Evolutionary conservation across 805 yeast genomes (phyloP).

Genomic region (Saturnispora dispora): DNA sequence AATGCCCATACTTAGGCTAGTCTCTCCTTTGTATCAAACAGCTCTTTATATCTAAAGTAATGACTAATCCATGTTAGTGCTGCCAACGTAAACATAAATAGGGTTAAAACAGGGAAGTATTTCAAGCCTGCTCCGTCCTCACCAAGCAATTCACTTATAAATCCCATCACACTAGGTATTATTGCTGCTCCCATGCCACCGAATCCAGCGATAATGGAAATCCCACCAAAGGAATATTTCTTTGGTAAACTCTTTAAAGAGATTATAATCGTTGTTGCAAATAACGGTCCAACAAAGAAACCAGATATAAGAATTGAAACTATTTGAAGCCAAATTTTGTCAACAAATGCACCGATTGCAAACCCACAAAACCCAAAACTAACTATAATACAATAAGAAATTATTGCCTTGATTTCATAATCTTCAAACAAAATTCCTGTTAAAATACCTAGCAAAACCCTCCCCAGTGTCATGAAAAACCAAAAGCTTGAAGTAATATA

Average conservation of each 20-base stretch:
- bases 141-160: slow-evolving; percentile 26
- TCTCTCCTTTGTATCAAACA: slow-evolving; percentile 14
- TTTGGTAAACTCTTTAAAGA: slow-evolving; percentile 55
- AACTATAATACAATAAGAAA: slow-evolving; percentile 29
- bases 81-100: slow-evolving; percentile 19
- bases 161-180: slow-evolving; percentile 58
- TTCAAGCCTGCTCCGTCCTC: slow-evolving; percentile 24
- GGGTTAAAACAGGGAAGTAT: slow-evolving; percentile 24
- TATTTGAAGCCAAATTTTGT: slow-evolving; percentile 23
- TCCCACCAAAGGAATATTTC: slow-evolving; percentile 51
- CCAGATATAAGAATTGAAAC: slow-evolving; percentile 36
- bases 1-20: neutral
- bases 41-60: slow-evolving; percentile 15
- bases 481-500: slow-evolving; percentile 43
- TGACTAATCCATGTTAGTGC: slow-evolving; percentile 23
- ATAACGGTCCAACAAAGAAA: slow-evolving; percentile 43
- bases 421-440: slow-evolving; percentile 37
- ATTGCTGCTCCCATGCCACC: slow-evolving; percentile 83
- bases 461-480: slow-evolving; percentile 42
- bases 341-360: slow-evolving; percentile 26
- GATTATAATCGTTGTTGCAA: slow-evolving; percentile 62
- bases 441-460: slow-evolving; percentile 38
- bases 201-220: slow-evolving; percentile 67
- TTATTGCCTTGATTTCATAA: slow-evolving; percentile 33
- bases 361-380: slow-evolving; percentile 25